phyloP scores from a whole-genome alignment of 495 filamentous ascomycete species.

The Achaetomiella virescens region DNA sequence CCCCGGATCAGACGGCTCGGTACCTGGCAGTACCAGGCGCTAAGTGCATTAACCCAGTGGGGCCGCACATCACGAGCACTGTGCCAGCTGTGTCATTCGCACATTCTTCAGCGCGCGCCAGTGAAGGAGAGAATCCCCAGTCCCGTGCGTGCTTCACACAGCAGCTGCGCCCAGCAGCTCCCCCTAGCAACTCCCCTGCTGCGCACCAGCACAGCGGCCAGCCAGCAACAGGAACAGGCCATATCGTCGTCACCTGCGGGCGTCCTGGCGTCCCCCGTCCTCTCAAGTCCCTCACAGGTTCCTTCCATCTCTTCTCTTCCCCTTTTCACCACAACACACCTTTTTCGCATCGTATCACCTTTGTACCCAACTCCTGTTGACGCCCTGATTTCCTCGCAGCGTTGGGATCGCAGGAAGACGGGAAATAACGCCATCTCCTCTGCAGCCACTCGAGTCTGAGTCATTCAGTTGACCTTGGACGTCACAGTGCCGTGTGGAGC shows the following conservation, averaged over 20 bases:
- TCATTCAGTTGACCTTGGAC: conserved; percentile 37
- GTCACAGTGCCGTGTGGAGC: conserved; percentile 30
- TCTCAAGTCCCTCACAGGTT: conserved; percentile 14
- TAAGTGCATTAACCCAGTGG: conserved; percentile 3
- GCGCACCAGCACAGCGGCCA: background rate
- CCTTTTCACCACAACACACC: conserved; percentile 1
- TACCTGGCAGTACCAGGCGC: conserved; percentile 15
- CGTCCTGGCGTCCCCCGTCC: background rate
- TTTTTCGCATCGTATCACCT: conserved; percentile 1
- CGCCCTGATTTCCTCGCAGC: background rate
- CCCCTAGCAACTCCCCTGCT: background rate
- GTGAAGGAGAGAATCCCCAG: background rate
- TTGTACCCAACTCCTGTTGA: conserved; percentile 1
- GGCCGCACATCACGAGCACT: conserved; percentile 23
- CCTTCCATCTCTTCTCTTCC: conserved; percentile 18
- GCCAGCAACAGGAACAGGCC: conserved; percentile 10
- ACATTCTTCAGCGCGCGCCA: background rate
- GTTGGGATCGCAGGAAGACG: background rate
- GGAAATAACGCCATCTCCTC: background rate
- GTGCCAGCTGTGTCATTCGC: conserved; percentile 17
- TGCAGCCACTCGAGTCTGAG: conserved; percentile 30
- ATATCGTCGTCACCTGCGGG: conserved; percentile 14
- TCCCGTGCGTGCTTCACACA: conserved; percentile 7
- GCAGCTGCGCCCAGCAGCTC: conserved; percentile 1
- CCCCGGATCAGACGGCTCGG: background rate